These are phyloP conservation scores for Fagus crenata DNA, from an alignment of 306 rosid genomes.

Conservation along the genomic window DNA sequence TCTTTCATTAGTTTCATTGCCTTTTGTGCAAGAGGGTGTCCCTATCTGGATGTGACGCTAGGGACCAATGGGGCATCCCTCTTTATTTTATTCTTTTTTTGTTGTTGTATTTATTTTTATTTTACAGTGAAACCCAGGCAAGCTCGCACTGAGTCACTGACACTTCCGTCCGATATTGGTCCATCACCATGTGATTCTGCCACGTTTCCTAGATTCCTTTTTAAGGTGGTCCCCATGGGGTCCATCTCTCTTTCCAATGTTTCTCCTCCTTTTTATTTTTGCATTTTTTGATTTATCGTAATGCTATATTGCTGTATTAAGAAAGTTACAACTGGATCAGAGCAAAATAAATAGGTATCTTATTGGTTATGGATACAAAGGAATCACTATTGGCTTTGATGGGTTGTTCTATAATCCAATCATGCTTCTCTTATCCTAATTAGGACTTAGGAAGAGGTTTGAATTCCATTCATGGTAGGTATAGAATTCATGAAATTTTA, in stretches of 20 bases:
- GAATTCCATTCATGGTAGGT: too few species aligned
- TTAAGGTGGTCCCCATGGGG: conserved; percentile 10
- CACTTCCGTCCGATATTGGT: conserved; percentile 26
- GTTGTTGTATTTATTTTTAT: neutral
- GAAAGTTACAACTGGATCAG: too few species aligned
- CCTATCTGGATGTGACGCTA: conserved; percentile 37
- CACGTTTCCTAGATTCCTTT: conserved; percentile 35
- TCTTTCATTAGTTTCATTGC: neutral
- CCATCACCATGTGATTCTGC: conserved; percentile 40
- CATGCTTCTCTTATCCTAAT: too few species aligned
- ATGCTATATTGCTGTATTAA: too few species aligned
- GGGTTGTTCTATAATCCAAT: too few species aligned
- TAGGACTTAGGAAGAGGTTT: too few species aligned
- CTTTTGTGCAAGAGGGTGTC: conserved; percentile 20
- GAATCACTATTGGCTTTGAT: too few species aligned
- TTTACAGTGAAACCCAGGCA: conserved; percentile 7
- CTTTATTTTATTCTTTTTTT: neutral
- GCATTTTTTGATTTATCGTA: too few species aligned
- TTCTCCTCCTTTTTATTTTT: neutral
- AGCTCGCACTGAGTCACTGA: conserved; percentile 19
- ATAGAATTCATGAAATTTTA: too few species aligned
- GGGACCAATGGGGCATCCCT: conserved; percentile 13
- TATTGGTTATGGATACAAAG: too few species aligned
- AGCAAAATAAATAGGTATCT: too few species aligned
- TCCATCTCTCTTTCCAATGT: neutral